Percentiles rank a stretch among this genome's conserved stretches.
Evolutionary conservation across 192 early-diverging fungal genomes (phyloP).

Genomic region (Gaertneriomyces sp.): DNA sequence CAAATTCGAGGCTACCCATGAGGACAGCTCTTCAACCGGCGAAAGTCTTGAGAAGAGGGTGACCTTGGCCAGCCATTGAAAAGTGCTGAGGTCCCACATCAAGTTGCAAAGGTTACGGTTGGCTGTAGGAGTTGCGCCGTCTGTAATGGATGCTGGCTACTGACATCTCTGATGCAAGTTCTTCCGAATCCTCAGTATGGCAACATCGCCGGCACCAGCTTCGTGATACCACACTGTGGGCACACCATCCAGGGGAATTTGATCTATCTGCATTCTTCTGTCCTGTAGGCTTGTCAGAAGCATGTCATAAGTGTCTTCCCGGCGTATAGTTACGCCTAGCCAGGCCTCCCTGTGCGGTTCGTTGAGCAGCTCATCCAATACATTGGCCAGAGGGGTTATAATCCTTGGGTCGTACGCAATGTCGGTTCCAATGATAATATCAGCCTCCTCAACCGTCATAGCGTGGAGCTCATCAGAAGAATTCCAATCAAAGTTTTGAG

Average conservation of each 20-base stretch:
- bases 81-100: too few species aligned
- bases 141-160: too few species aligned
- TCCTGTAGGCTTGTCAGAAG: constrained; percentile 4
- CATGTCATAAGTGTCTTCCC: background rate
- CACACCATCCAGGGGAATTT: background rate
- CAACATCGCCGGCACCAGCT: background rate
- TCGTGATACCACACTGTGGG: constrained; percentile 2
- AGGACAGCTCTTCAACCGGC: too few species aligned
- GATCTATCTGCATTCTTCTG: background rate
- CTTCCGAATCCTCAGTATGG: background rate
- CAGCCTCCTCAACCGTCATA: constrained; percentile 5
- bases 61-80: too few species aligned
- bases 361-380: constrained; percentile 24
- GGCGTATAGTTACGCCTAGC: background rate
- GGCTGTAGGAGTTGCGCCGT: too few species aligned
- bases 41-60: too few species aligned
- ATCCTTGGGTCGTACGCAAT: constrained; percentile 40
- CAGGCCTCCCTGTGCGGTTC: background rate
- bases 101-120: too few species aligned
- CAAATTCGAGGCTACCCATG: too few species aligned
- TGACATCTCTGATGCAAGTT: too few species aligned
- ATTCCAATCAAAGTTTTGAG: constrained; percentile 30
- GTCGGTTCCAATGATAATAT: constrained; percentile 33
- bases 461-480: background rate
- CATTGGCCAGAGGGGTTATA: constrained; percentile 25